Conservation (phyloP, 75 land plant genomes). For the Picea glauca region DNA sequence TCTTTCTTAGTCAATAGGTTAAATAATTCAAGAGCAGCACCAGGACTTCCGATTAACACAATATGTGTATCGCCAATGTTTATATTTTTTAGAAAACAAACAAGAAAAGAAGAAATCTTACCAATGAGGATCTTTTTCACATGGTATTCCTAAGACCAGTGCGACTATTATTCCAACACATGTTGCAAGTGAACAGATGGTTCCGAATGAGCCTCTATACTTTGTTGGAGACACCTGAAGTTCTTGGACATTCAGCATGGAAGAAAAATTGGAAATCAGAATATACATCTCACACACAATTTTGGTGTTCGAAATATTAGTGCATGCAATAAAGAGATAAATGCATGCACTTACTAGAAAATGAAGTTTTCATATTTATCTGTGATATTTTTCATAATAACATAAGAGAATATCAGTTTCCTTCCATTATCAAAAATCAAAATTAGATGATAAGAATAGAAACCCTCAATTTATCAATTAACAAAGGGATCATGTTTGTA, state of each 20-base stretch:
- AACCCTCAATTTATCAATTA: neutral
- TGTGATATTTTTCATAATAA: neutral
- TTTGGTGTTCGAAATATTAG: neutral
- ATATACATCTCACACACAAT: neutral
- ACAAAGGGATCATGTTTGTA: neutral
- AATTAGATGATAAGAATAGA: neutral
- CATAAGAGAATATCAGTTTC: no score
- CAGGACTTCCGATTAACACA: neutral
- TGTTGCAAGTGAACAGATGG: constrained; percentile 79
- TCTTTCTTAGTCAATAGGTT: neutral
- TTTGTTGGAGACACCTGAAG: constrained; percentile 85
- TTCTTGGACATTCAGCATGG: neutral
- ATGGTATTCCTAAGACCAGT: constrained; percentile 61
- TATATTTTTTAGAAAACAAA: neutral
- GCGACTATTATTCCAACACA: constrained; percentile 77
- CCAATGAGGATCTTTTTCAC: constrained; percentile 92
- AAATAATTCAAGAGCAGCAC: neutral
- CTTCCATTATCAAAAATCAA: neutral
- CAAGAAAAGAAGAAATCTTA: constrained; percentile 16
- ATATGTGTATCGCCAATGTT: neutral
- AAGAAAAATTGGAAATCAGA: neutral
- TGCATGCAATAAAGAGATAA: neutral
- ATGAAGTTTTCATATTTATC: neutral
- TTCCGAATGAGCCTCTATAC: constrained; percentile 77
- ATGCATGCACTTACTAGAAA: neutral